phyloP scores from a whole-genome alignment of 23 red algal genomes.

The Gracilaria gracilis region DNA sequence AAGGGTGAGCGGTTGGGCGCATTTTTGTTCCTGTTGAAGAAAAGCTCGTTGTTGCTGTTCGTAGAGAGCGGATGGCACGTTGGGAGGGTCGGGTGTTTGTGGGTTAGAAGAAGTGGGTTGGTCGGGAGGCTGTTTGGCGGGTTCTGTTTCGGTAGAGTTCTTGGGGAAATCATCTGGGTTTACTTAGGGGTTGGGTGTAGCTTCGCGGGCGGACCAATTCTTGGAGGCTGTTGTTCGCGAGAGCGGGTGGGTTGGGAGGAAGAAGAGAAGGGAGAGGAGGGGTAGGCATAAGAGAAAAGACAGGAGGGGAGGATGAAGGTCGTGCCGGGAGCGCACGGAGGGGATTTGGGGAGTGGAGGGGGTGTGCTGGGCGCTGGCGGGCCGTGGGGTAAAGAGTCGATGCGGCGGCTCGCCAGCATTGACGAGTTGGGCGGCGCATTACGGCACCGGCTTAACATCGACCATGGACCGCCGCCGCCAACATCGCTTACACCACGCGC shows the following conservation, averaged over 20 bases:
- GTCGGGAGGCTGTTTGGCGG: constrained; percentile 17
- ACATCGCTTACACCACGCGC: too few species aligned
- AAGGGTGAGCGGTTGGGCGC: background rate
- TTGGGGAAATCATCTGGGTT: constrained; percentile 25
- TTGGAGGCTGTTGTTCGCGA: constrained; percentile 7
- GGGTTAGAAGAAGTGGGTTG: constrained; percentile 53
- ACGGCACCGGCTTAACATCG: too few species aligned
- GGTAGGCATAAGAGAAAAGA: background rate
- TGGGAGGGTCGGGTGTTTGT: constrained; percentile 22
- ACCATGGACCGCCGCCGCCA: too few species aligned
- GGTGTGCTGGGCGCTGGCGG: background rate
- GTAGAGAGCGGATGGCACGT: constrained; percentile 34
- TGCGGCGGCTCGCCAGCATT: too few species aligned
- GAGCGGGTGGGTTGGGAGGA: background rate
- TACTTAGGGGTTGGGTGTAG: background rate
- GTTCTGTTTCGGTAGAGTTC: constrained; percentile 9
- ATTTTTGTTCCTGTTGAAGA: constrained; percentile 19
- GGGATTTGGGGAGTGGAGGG: background rate
- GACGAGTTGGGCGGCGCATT: too few species aligned
- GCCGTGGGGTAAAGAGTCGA: constrained; percentile 14
- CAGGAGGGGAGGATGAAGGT: background rate
- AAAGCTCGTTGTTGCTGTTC: constrained; percentile 39
- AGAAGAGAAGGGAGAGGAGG: background rate
- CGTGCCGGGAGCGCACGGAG: background rate
- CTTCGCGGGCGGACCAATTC: constrained; percentile 16